Conservation (phyloP, 345 rosid genomes). For the Eucalyptus decipiens region DNA sequence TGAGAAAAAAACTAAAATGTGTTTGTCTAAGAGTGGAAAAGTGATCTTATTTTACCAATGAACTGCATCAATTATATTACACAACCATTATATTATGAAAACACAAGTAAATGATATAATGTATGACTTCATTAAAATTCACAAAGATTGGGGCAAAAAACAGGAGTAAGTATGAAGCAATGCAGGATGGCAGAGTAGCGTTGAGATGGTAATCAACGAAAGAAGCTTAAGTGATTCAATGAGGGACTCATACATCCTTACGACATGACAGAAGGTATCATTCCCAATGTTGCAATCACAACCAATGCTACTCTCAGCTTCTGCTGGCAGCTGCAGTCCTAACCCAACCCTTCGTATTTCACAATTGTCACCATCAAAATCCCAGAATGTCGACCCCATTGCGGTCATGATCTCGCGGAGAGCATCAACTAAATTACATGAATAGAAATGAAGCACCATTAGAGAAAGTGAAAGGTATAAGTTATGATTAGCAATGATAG, state of each 20-base stretch:
- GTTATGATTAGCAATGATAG: not conserved
- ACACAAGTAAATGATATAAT: not conserved
- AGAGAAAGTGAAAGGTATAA: not conserved
- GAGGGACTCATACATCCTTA: constrained; percentile 7
- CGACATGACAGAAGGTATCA: constrained; percentile 19
- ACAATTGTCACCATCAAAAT: constrained; percentile 33
- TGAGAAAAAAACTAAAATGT: not conserved
- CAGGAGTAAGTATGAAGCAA: not conserved
- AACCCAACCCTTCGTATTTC: constrained; percentile 2
- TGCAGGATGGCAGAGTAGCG: not conserved
- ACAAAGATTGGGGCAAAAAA: not conserved
- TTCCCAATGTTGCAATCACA: constrained; percentile 21
- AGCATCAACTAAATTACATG: constrained; percentile 22
- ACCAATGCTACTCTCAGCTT: not conserved
- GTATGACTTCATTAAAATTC: not conserved
- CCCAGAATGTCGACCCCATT: constrained; percentile 41
- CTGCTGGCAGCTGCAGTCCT: not conserved
- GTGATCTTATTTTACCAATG: not conserved
- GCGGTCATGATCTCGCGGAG: constrained; percentile 29
- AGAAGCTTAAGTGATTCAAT: not conserved
- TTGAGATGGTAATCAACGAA: not conserved
- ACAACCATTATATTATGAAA: not conserved
- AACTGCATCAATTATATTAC: not conserved
- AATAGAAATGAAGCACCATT: not conserved
- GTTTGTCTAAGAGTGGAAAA: not conserved